A percentile compares a stretch with the other conserved stretches of the same genome.
phyloP scores from a whole-genome alignment of 495 filamentous ascomycete genomes.

The Xylaria flabelliformis region DNA sequence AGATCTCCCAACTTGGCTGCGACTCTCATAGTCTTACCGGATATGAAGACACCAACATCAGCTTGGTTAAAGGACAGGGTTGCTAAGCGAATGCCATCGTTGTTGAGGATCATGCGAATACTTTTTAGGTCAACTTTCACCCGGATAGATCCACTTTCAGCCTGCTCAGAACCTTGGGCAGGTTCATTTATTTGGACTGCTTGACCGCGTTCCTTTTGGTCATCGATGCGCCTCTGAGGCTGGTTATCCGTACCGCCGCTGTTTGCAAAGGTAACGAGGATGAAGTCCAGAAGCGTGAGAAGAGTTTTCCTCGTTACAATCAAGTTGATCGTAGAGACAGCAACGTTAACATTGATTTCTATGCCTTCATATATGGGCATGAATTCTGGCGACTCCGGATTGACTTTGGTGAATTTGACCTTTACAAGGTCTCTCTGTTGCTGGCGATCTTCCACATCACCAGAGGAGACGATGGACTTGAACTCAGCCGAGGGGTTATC shows the following conservation, averaged over 20 bases:
- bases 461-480: slow-evolving; percentile 93
- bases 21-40: slow-evolving; percentile 82
- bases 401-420: slow-evolving; percentile 88
- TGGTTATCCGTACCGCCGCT: slow-evolving; percentile 56
- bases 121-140: slow-evolving; percentile 93
- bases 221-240: slow-evolving; percentile 45
- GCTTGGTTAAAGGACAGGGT: slow-evolving; percentile 91
- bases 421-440: slow-evolving; percentile 82
- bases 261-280: slow-evolving; percentile 91
- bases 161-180: slow-evolving; percentile 40
- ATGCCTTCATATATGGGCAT: slow-evolving; percentile 89
- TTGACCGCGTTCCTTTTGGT: slow-evolving; percentile 47
- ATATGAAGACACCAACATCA: slow-evolving; percentile 86
- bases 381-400: slow-evolving; percentile 90
- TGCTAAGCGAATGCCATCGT: slow-evolving; percentile 93
- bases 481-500: slow-evolving; percentile 90
- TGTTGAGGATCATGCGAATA: slow-evolving; percentile 94
- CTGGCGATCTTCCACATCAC: slow-evolving; percentile 68
- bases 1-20: slow-evolving; percentile 86
- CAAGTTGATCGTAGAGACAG: slow-evolving; percentile 93
- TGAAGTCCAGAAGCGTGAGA: slow-evolving; percentile 92
- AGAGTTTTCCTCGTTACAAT: slow-evolving; percentile 93
- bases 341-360: slow-evolving; percentile 88
- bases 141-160: slow-evolving; percentile 53
- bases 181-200: slow-evolving; percentile 40